Conservation (phyloP, 2,329 filamentous ascomycete species). For the Monilinia vaccinii-corymbosi region DNA sequence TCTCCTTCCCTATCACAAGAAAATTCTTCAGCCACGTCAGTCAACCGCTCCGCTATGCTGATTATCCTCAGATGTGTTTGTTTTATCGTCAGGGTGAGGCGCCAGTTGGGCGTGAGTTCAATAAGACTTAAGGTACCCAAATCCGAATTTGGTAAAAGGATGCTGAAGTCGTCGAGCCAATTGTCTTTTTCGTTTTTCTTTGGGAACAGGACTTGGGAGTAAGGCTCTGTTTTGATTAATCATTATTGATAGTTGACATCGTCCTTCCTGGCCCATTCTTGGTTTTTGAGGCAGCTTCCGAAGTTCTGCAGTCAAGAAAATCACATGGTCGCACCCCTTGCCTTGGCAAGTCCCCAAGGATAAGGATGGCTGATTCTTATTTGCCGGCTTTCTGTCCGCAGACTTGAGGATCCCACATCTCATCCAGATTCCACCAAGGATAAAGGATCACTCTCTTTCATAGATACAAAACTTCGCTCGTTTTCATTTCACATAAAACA, state of each 20-base stretch:
- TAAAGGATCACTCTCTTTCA: not conserved
- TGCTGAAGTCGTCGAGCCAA: not conserved
- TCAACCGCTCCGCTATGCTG: not conserved
- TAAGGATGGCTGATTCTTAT: conserved; percentile 1
- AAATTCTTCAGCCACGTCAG: conserved; percentile 7
- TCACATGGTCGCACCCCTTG: not conserved
- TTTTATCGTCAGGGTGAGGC: not conserved
- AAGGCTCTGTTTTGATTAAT: not conserved
- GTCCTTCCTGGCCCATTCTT: not conserved
- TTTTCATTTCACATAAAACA: not conserved
- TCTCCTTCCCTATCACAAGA: conserved; percentile 1
- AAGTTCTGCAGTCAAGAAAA: not conserved
- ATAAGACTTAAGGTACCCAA: not conserved
- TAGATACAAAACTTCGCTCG: not conserved
- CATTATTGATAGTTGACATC: not conserved
- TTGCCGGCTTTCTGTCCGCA: not conserved
- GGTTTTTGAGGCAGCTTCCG: not conserved
- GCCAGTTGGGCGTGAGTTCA: not conserved
- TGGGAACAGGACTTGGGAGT: too few species aligned
- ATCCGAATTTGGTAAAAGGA: not conserved
- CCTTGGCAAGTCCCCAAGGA: conserved; percentile 3
- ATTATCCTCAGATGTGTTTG: not conserved
- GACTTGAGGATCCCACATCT: conserved; percentile 6
- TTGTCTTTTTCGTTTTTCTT: not conserved
- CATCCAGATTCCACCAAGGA: not conserved